Evolutionary conservation across 805 yeast species (phyloP).

Genomic region (Myxozyma kluyveri): DNA sequence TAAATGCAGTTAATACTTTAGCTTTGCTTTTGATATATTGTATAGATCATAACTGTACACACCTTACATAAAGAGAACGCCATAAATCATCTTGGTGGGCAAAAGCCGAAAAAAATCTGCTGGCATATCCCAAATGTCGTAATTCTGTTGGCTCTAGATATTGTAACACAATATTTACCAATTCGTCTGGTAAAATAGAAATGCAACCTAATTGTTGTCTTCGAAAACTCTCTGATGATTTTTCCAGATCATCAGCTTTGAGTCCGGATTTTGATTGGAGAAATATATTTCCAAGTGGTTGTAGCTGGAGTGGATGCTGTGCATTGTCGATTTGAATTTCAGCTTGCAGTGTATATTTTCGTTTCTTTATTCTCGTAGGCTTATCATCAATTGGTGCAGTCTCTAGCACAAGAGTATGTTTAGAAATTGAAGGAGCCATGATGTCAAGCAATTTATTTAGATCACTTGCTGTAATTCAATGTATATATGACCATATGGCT

Average conservation of each 20-base stretch:
- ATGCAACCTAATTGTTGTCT: constrained; percentile 52
- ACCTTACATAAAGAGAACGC: constrained; percentile 53
- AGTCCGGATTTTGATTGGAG: constrained; percentile 36
- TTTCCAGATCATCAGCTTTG: constrained; percentile 14
- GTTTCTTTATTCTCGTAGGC: background rate
- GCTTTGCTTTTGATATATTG: too few species aligned
- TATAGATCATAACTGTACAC: too few species aligned
- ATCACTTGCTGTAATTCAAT: background rate
- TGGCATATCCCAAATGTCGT: constrained; percentile 53
- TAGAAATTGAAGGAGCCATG: background rate
- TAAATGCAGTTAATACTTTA: too few species aligned
- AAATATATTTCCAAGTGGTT: constrained; percentile 69
- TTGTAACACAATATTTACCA: constrained; percentile 53
- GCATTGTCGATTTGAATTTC: constrained; percentile 41
- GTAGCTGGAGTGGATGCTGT: constrained; percentile 62
- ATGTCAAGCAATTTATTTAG: background rate
- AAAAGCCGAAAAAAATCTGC: constrained; percentile 69
- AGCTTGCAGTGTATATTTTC: background rate
- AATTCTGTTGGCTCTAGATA: constrained; percentile 51
- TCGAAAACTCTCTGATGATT: constrained; percentile 24
- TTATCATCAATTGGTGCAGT: too few species aligned
- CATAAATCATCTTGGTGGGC: constrained; percentile 76
- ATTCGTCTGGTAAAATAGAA: constrained; percentile 57
- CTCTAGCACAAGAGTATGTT: background rate
- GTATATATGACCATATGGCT: background rate